Evolutionary conservation across 257 asterid species (phyloP), one percentile per base, ranked within the genome.

Genomic region (Handroanthus guayacan): DNA sequence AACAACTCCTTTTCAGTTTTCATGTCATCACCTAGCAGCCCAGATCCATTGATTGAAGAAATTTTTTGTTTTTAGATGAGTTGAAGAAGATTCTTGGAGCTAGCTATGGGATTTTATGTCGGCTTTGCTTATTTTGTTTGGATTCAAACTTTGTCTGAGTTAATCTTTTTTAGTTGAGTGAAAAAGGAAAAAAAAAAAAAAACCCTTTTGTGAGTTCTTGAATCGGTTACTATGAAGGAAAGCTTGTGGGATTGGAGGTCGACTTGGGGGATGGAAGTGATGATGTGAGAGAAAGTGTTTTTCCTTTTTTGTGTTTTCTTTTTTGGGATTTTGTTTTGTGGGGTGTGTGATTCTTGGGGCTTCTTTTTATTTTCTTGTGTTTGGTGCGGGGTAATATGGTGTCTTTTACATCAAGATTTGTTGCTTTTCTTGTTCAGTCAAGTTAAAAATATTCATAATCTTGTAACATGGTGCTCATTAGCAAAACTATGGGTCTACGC

Each of bases 181-280:
- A 20, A 10, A 18, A 6, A 4, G 44, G 44, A 39, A 3, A 39
- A 39, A n/a, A n/a, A n/a, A n/a, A n/a, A n/a, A n/a, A 39, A 3
- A 17, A 17, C 13, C 2, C 37, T 63, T 63, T 17, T 39, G 10
- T 43, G 65, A 41, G n/a, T 43, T 48, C 9, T 69, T 18, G 60
- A 17, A 51, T 44, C 69, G 6, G 80, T 67, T 41, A n/a, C 17
- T 76, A 75, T 81, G 84, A 82, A 63, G 86, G 61, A 50, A 12
- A 67, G 20, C 3, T 68, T 79, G 77, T 69, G 82, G 86, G 84
- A 69, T 79, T 79, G 82, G 88, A 79, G 81, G 80, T 76, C 51
- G 60, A 75, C 77, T 9, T 66, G 80, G 80, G 70, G 66, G 78
- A 77, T 78, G 74, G 75, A 75, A 67, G 82, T 71, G 45, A 56